Evolutionary conservation across 2,329 filamentous ascomycete species (phyloP).

Genomic region (Passalora sequoiae): DNA sequence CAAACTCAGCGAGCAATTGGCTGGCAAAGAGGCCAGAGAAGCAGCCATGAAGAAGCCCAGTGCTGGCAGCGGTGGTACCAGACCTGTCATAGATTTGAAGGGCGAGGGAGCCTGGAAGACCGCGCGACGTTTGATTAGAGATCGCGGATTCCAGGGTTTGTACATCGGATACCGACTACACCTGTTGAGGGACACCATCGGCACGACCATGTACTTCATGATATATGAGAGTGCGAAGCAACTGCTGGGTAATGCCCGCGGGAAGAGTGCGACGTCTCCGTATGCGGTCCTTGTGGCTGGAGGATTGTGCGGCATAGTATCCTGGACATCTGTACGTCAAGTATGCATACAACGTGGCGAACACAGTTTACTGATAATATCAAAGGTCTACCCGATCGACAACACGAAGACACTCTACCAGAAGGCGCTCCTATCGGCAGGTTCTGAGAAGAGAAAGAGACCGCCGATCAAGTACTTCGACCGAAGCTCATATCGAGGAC

Average conservation of each 20-base stretch:
- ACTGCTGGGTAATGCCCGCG: slow-evolving; percentile 68
- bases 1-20: slow-evolving; percentile 83
- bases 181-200: slow-evolving; percentile 78
- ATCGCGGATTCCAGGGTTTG: slow-evolving; percentile 66
- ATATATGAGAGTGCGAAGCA: slow-evolving; percentile 86
- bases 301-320: slow-evolving; percentile 75
- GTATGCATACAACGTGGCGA: not conserved
- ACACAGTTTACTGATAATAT: no score
- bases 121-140: slow-evolving; percentile 69
- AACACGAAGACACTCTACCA: slow-evolving; percentile 83
- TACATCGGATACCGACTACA: slow-evolving; percentile 79
- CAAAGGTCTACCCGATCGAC: slow-evolving; percentile 59
- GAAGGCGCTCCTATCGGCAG: slow-evolving; percentile 69
- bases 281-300: slow-evolving; percentile 72
- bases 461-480: slow-evolving; percentile 76
- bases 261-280: slow-evolving; percentile 70
- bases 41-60: slow-evolving; percentile 6
- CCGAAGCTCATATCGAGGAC: slow-evolving; percentile 73
- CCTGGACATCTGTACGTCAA: slow-evolving; percentile 69
- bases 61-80: not conserved
- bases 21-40: slow-evolving; percentile 62
- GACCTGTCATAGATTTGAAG: slow-evolving; percentile 13
- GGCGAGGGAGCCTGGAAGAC: slow-evolving; percentile 44
- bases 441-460: slow-evolving; percentile 42
- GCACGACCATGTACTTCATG: slow-evolving; percentile 81